phyloP scores from a whole-genome alignment of 2,329 filamentous ascomycete species.

The Fusarium sarcochroum region DNA sequence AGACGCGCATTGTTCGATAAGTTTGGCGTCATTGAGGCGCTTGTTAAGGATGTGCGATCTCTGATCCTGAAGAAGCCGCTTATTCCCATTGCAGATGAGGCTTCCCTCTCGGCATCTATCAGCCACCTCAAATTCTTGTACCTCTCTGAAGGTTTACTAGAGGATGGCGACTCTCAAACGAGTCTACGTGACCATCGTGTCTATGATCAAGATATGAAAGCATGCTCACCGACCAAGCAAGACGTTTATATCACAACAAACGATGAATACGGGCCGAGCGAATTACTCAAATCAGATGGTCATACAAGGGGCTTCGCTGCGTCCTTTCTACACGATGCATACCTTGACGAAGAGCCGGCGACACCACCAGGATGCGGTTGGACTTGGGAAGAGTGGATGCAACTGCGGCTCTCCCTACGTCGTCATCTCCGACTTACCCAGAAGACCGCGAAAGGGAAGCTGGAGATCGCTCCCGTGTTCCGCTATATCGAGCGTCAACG shows the following conservation, averaged over 20 bases:
- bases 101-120: conserved; percentile 10
- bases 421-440: conserved; percentile 10
- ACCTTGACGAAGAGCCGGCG: conserved; percentile 16
- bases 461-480: conserved; percentile 13
- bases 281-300: conserved; percentile 10
- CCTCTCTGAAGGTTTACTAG: conserved; percentile 22
- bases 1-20: conserved; percentile 28
- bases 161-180: not conserved
- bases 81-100: not conserved
- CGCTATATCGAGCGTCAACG: conserved; percentile 28
- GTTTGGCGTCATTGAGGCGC: conserved; percentile 30
- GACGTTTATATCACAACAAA: conserved; percentile 34
- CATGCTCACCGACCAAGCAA: not conserved
- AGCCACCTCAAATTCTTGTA: conserved; percentile 38
- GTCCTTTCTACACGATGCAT: conserved; percentile 21
- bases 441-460: not conserved
- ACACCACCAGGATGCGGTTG: conserved; percentile 10
- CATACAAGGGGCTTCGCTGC: not conserved
- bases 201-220: conserved; percentile 15
- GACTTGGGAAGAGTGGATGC: conserved; percentile 39
- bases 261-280: conserved; percentile 23
- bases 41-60: conserved; percentile 18
- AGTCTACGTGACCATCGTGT: not conserved
- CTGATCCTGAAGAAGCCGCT: conserved; percentile 14
- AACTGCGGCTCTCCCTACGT: conserved; percentile 10